These are phyloP conservation scores for Eucalyptus albens DNA, from an alignment of 345 rosid genomes.

Conservation along the genomic window DNA sequence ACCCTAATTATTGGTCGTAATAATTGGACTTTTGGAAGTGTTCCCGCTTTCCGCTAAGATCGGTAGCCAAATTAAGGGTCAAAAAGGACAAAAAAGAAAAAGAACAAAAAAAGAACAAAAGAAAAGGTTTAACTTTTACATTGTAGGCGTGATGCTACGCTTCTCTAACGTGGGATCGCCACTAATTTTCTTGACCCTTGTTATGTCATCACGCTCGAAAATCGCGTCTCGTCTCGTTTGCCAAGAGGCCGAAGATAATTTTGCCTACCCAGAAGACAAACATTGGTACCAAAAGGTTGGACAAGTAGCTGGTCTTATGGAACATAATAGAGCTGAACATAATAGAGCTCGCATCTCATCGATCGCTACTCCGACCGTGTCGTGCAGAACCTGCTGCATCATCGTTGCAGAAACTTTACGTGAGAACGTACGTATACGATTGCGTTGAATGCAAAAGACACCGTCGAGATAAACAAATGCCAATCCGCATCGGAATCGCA, in stretches of 20 bases:
- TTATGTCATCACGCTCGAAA: not conserved
- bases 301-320: not conserved
- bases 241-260: not conserved
- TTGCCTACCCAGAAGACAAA: not conserved
- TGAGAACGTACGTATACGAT: not conserved
- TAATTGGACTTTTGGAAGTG: not conserved
- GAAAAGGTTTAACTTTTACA: not conserved
- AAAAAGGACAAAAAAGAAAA: not conserved
- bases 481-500: not conserved
- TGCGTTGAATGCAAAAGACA: not conserved
- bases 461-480: not conserved
- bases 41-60: not conserved
- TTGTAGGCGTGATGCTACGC: not conserved
- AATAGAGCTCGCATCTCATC: not conserved
- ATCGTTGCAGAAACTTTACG: not conserved
- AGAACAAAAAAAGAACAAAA: no score
- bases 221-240: not conserved
- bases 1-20: not conserved
- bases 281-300: not conserved
- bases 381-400: not conserved
- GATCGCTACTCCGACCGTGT: not conserved
- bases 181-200: not conserved
- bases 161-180: not conserved
- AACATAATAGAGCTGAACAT: not conserved
- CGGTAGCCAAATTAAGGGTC: not conserved